Base-by-base conservation (phyloP, 2,329 filamentous ascomycete genomes). In the Aspergillus ochraceoroseus region DNA sequence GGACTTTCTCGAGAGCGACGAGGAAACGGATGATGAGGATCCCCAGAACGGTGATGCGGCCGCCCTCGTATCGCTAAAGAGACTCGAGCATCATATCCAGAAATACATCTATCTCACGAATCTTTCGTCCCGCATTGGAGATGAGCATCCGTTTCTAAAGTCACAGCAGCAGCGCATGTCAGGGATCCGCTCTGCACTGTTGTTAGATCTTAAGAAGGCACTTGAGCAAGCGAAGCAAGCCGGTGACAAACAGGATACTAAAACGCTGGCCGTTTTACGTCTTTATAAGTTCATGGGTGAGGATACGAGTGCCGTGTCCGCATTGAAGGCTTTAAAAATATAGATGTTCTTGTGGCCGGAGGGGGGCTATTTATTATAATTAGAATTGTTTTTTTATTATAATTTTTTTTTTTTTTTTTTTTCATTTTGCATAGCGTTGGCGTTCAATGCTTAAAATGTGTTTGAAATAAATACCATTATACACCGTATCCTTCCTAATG, bases 151-250 rank as follows among this genome's bases (percentile, higher is more conserved):
- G 1, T 85, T 85, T 52, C 57, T 86, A 11, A 57, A 70, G 23
- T 70, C 70, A 11, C 79, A 83, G 53, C 65, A 75, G 48, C 61
- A 69, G 4, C 67, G 82, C 34, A 61, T 84, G 39, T 59, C 68
- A 25, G 75, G 75, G 52, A 69, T 84, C 15, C 72, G 74, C 44
- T 77, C 78, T 41, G 82, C 79, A 0, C 60, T 86, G 41, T 59
- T 84, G 20, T 65, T 84, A 31, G 82, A 86, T 64, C 62, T 87
- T 20, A 78, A 75, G 41, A 75, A 75, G 27, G 77, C 78, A 4
- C 60, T 85, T 39, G 77, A 79, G 55, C 76, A 81, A 52, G 71
- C 74, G 5, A 73, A 69, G 33, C 54, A 58, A 22, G 55, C 55
- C 5, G 57, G 56, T 14, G 51, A 57, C 9, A 63, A 58, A 33